Evolutionary conservation across 2,329 filamentous ascomycete species (phyloP).

Genomic region (Chrysosporium keratinophilum): DNA sequence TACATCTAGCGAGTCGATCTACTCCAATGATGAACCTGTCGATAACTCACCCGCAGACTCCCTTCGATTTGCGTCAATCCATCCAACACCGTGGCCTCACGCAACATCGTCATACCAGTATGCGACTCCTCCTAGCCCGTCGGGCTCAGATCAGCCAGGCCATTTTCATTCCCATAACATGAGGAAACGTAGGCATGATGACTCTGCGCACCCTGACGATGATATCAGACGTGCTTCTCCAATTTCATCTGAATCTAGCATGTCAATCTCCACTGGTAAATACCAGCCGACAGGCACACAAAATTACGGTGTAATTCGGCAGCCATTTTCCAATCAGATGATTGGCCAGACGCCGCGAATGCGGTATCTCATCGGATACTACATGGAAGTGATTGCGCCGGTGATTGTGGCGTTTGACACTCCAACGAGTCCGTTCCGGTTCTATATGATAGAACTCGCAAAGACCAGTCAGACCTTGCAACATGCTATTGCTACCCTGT

Average conservation of each 20-base stretch:
- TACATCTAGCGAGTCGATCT: background rate
- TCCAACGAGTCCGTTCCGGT: slow-evolving; percentile 73
- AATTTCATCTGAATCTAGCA: background rate
- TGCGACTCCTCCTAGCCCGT: background rate
- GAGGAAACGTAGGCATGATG: background rate
- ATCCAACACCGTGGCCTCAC: background rate
- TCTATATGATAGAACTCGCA: slow-evolving; percentile 69
- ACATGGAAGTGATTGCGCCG: slow-evolving; percentile 82
- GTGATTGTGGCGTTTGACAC: slow-evolving; percentile 87
- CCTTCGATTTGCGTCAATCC: background rate
- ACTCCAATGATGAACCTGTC: background rate
- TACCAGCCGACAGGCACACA: background rate
- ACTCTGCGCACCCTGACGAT: background rate
- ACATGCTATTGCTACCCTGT: slow-evolving; percentile 80
- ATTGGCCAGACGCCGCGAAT: slow-evolving; percentile 62
- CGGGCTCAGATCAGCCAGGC: background rate
- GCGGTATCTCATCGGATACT: slow-evolving; percentile 85
- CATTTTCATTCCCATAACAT: background rate
- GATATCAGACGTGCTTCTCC: background rate
- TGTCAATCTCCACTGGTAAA: background rate
- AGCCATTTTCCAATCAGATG: slow-evolving; percentile 36
- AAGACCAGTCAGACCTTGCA: slow-evolving; percentile 71
- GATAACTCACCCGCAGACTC: background rate
- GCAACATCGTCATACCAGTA: background rate
- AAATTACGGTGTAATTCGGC: slow-evolving; percentile 22